Evolutionary conservation across 2,329 filamentous ascomycete species (phyloP).

Genomic region (Lachnellula occidentalis): DNA sequence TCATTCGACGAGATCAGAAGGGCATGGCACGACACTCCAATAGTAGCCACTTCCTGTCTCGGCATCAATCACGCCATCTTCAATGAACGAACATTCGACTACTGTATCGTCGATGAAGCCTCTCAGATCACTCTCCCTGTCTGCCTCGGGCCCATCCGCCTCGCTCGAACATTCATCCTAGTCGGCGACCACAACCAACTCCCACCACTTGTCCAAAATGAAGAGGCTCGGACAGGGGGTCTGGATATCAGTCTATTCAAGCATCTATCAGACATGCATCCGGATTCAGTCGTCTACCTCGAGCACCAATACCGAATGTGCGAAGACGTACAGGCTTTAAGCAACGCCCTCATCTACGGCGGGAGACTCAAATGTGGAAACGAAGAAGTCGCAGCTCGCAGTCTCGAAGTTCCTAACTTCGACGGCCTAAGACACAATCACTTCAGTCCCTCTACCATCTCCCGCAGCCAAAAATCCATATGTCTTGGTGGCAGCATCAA

Average conservation of each 20-base stretch:
- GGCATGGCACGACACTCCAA: slow-evolving; percentile 77
- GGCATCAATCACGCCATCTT: slow-evolving; percentile 88
- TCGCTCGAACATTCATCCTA: slow-evolving; percentile 88
- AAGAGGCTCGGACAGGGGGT: slow-evolving; percentile 77
- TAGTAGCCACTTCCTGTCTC: slow-evolving; percentile 93
- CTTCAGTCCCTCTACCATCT: slow-evolving; percentile 41
- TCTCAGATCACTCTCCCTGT: slow-evolving; percentile 96
- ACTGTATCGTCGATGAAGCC: slow-evolving; percentile 97
- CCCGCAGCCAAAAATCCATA: slow-evolving; percentile 41
- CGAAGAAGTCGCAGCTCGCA: slow-evolving; percentile 62
- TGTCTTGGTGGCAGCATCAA: slow-evolving; percentile 43
- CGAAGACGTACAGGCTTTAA: slow-evolving; percentile 90
- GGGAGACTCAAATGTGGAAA: slow-evolving; percentile 87
- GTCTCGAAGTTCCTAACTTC: slow-evolving; percentile 63
- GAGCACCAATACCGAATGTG: slow-evolving; percentile 99
- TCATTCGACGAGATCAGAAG: slow-evolving; percentile 78
- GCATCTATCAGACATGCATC: slow-evolving; percentile 81
- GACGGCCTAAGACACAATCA: slow-evolving; percentile 55
- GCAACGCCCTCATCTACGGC: slow-evolving; percentile 89
- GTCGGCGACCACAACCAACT: slow-evolving; percentile 97
- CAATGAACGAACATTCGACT: slow-evolving; percentile 85
- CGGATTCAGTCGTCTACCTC: slow-evolving; percentile 80
- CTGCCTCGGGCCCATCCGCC: slow-evolving; percentile 86
- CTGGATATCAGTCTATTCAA: slow-evolving; percentile 94
- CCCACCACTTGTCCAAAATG: slow-evolving; percentile 89